phyloP scores from a whole-genome alignment of 2,329 filamentous ascomycete species.

The Beauveria medogensis region DNA sequence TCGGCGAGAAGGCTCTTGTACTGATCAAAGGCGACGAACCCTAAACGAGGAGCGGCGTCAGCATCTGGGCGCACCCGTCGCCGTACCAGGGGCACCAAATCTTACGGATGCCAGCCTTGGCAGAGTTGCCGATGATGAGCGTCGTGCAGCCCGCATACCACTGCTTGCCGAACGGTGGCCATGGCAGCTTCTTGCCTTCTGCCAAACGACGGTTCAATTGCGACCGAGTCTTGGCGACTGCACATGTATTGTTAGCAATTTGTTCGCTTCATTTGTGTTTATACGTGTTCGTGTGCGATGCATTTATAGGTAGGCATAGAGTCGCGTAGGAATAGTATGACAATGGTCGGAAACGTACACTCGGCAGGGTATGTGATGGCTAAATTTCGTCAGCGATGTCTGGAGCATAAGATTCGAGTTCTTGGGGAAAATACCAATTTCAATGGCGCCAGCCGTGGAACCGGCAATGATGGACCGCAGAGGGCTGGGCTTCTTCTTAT shows the following conservation, averaged over 20 bases:
- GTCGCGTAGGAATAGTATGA: background rate
- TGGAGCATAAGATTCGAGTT: background rate
- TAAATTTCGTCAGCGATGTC: constrained; percentile 16
- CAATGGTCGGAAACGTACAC: constrained; percentile 47
- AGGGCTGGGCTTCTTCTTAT: constrained; percentile 57
- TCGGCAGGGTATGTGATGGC: constrained; percentile 91
- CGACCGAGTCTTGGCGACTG: constrained; percentile 88
- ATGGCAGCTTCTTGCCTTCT: constrained; percentile 79
- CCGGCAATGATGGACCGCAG: constrained; percentile 87
- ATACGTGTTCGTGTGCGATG: no score
- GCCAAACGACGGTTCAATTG: constrained; percentile 83
- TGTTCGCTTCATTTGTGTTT: background rate
- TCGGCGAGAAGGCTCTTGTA: constrained; percentile 81
- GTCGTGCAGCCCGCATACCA: constrained; percentile 99
- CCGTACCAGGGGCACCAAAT: constrained; percentile 14
- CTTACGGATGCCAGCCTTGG: constrained; percentile 91
- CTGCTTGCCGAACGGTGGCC: constrained; percentile 85
- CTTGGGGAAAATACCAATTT: constrained; percentile 64
- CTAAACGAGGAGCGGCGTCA: constrained; percentile 28
- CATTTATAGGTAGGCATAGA: no score
- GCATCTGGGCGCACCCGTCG: background rate
- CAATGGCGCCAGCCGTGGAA: constrained; percentile 85
- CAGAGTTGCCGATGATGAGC: constrained; percentile 89
- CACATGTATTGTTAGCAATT: constrained; percentile 3
- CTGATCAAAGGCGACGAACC: constrained; percentile 92